Evolutionary conservation across 139 green algal genomes (phyloP).

Genomic region (Coelastrella sp.): DNA sequence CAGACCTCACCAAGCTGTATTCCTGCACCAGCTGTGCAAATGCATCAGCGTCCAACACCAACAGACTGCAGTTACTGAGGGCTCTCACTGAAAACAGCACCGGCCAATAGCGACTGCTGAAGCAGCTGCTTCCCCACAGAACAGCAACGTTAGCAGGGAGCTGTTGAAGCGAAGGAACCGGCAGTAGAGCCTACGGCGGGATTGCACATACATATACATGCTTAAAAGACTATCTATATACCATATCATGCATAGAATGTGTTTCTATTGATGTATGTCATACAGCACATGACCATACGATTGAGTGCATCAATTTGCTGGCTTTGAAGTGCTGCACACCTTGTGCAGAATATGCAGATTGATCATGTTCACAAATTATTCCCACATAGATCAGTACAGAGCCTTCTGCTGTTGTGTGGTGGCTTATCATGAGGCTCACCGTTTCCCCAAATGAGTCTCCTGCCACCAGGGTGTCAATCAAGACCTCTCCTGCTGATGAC

Average conservation of each 20-base stretch:
- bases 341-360: too few species aligned
- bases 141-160: background rate
- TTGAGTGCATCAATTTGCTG: too few species aligned
- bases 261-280: too few species aligned
- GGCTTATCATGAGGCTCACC: background rate
- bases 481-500: background rate
- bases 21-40: constrained; percentile 29
- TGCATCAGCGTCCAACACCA: constrained; percentile 19
- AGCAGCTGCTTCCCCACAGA: background rate
- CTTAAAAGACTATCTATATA: too few species aligned
- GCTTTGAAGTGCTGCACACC: too few species aligned
- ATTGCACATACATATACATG: too few species aligned
- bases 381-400: background rate
- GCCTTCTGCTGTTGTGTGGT: background rate
- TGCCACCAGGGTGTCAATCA: constrained; percentile 29
- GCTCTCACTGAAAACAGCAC: constrained; percentile 11
- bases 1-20: constrained; percentile 21
- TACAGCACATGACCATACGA: too few species aligned
- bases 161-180: background rate
- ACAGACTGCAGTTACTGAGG: constrained; percentile 40
- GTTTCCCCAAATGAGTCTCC: constrained; percentile 39
- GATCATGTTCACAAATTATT: background rate
- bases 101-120: background rate
- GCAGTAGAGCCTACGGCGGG: constrained; percentile 27
- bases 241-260: too few species aligned